A percentile compares a stretch with the other conserved stretches of the same genome.
These are phyloP conservation scores for Murraya paniculata DNA, from an alignment of 345 rosid genomes.

Conservation along the genomic window DNA sequence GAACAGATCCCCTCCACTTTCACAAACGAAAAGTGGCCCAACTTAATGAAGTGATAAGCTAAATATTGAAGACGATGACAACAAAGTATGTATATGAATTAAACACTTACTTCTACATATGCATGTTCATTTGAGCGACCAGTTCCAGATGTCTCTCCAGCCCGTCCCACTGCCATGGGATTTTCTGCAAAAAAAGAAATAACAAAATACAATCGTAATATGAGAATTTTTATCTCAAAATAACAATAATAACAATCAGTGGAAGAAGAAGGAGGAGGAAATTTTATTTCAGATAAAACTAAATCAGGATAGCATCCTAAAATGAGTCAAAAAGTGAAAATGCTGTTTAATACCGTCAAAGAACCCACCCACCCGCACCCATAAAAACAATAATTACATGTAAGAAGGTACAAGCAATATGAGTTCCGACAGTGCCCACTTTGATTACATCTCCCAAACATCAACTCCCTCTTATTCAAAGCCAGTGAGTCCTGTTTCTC, in stretches of 20 bases:
- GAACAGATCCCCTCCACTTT: too few relatives aligned
- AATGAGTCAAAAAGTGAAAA: background rate
- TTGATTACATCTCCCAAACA: background rate
- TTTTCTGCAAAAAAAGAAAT: slow-evolving; percentile 37
- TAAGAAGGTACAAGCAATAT: background rate
- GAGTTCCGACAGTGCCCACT: background rate
- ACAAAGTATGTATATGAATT: background rate
- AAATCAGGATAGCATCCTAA: background rate
- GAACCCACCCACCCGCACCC: background rate
- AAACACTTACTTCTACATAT: slow-evolving; percentile 44
- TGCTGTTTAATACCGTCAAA: background rate
- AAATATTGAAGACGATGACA: background rate
- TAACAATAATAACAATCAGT: too few relatives aligned
- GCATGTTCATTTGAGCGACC: slow-evolving; percentile 22
- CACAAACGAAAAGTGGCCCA: too few relatives aligned
- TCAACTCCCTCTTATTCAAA: background rate
- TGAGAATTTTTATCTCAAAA: too few relatives aligned
- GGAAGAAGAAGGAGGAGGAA: background rate
- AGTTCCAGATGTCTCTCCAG: slow-evolving; percentile 9
- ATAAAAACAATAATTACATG: background rate
- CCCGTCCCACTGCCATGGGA: slow-evolving; percentile 25
- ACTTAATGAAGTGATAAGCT: background rate
- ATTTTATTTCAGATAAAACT: too few relatives aligned
- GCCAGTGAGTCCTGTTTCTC: background rate
- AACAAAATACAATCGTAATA: slow-evolving; percentile 3